Conservation (phyloP, 345 rosid genomes). For the Sisymbrium altissimum region DNA sequence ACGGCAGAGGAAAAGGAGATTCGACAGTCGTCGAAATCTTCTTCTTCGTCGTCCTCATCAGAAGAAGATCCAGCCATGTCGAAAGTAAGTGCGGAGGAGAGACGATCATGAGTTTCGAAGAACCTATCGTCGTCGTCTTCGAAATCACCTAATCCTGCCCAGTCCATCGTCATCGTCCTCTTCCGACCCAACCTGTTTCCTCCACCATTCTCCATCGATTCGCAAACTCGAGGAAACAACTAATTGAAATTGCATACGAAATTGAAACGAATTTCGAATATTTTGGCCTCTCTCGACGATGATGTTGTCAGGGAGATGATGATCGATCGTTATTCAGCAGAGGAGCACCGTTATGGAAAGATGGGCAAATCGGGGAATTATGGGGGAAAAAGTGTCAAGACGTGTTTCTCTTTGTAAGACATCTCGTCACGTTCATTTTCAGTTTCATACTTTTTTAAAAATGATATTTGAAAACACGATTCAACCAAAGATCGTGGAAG, state of each 20-base stretch:
- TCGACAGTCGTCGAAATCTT: constrained; percentile 62
- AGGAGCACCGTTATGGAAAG: constrained; percentile 25
- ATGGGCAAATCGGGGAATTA: constrained; percentile 39
- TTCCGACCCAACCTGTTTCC: constrained; percentile 39
- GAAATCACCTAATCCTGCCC: constrained; percentile 62
- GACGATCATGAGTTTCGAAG: constrained; percentile 65
- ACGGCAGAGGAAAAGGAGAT: constrained; percentile 60
- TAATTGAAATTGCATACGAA: neutral
- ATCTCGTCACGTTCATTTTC: constrained; percentile 29
- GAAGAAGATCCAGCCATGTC: constrained; percentile 59
- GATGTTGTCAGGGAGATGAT: constrained; percentile 12
- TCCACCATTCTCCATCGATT: constrained; percentile 29
- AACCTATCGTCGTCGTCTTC: constrained; percentile 72
- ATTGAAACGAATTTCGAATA: neutral
- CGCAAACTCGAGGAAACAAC: neutral
- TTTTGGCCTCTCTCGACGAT: neutral
- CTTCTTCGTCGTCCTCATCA: constrained; percentile 70
- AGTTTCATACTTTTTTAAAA: neutral
- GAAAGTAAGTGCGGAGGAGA: constrained; percentile 48
- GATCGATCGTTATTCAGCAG: neutral
- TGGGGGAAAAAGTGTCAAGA: constrained; percentile 30
- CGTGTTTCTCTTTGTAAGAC: constrained; percentile 34
- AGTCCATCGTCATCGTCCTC: constrained; percentile 70
- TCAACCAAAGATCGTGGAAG: constrained; percentile 29
- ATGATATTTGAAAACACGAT: neutral